Percentiles rank a stretch among this genome's conserved stretches.
Conservation (phyloP, 768 basidiomycete species). For the Stropharia rugosoannulata region DNA sequence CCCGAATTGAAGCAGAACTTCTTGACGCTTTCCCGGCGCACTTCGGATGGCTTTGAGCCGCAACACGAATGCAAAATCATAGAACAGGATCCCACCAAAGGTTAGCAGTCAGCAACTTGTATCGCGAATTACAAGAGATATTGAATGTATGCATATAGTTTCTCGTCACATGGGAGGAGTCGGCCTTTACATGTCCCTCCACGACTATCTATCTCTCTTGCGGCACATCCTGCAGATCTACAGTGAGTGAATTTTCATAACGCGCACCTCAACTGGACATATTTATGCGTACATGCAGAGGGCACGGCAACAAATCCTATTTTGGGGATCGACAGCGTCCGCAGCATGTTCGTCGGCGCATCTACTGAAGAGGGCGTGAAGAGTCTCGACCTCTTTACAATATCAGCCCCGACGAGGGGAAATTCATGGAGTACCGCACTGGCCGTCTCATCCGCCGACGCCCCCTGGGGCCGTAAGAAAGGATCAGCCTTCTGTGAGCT, state of each 20-base stretch:
- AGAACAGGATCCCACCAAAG: constrained; percentile 23
- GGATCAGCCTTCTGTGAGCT: constrained; percentile 29
- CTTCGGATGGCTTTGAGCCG: constrained; percentile 14
- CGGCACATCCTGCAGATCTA: too few relatives aligned
- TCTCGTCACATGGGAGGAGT: too few relatives aligned
- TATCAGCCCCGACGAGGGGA: constrained; percentile 6
- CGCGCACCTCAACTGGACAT: too few relatives aligned
- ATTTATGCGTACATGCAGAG: too few relatives aligned
- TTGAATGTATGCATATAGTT: too few relatives aligned
- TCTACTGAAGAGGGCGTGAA: not conserved
- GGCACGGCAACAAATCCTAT: too few relatives aligned
- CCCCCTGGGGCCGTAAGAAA: constrained; percentile 24
- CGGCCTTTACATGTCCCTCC: too few relatives aligned
- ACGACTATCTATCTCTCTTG: too few relatives aligned
- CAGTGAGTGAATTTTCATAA: too few relatives aligned
- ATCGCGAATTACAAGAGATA: too few relatives aligned
- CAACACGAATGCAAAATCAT: constrained; percentile 18
- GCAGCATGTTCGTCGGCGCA: not conserved
- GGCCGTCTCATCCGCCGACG: constrained; percentile 22
- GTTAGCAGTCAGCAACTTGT: constrained; percentile 9
- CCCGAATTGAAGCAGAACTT: constrained; percentile 18
- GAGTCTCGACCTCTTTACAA: constrained; percentile 16
- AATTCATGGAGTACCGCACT: constrained; percentile 27
- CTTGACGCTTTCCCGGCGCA: constrained; percentile 17
- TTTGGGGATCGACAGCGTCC: too few relatives aligned